Conservation (phyloP, 371 early-diverging fungal species). For the Mortierella sp. region DNA sequence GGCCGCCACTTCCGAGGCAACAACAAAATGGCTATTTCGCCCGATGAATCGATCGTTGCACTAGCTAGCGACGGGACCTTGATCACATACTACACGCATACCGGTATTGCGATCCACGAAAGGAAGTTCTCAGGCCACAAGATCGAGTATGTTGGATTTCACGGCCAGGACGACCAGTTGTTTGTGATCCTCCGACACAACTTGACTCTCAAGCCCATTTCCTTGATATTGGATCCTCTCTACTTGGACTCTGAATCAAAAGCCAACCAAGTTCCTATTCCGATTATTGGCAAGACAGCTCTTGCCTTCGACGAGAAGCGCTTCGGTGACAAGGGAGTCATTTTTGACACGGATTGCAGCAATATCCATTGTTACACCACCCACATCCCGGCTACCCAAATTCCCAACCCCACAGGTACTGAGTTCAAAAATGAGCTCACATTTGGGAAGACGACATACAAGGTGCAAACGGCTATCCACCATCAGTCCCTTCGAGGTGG, state of each 20-base stretch:
- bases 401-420: slow-evolving; percentile 1
- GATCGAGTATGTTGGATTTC: slow-evolving; percentile 30
- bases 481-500: slow-evolving; percentile 31
- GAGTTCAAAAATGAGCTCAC: too few relatives aligned
- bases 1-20: slow-evolving; percentile 31
- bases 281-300: slow-evolving; percentile 24
- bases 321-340: slow-evolving; percentile 13
- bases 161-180: slow-evolving; percentile 18
- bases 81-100: slow-evolving; percentile 36
- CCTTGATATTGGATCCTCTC: slow-evolving; percentile 36
- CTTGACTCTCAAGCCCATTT: slow-evolving; percentile 8
- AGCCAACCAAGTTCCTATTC: slow-evolving; percentile 31
- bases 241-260: slow-evolving; percentile 28
- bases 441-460: slow-evolving; percentile 10
- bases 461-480: slow-evolving; percentile 8
- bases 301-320: slow-evolving; percentile 15
- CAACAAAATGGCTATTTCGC: slow-evolving; percentile 50
- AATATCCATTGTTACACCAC: slow-evolving; percentile 29
- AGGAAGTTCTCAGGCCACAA: slow-evolving; percentile 36
- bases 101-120: slow-evolving; percentile 38
- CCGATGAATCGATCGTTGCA: slow-evolving; percentile 43
- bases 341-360: slow-evolving; percentile 22
- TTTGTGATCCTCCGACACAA: slow-evolving; percentile 32
- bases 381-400: slow-evolving; percentile 8
- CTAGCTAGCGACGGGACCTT: slow-evolving; percentile 43